Base-by-base conservation (phyloP, 2,329 filamentous ascomycete genomes). In the Phialophora chinensis region DNA sequence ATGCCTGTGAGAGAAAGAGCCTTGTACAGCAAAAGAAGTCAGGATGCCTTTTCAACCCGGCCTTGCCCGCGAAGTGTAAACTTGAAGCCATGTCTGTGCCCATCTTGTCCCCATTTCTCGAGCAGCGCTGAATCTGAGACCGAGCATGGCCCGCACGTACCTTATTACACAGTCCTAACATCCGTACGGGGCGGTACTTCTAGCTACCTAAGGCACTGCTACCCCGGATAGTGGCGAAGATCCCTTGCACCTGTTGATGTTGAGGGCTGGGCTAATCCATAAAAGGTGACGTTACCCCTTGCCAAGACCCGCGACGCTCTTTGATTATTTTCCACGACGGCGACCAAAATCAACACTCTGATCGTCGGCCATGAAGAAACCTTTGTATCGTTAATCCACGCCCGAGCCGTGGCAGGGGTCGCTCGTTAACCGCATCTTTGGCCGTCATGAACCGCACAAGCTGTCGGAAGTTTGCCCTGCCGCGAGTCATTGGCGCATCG, bases 391-490 rank as follows among this genome's bases (percentile, higher is more conserved):
- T 1, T 2, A 23, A 4, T 27, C 25, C 31, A 25, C 7, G 38
- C 38, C n/a, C 3, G 27, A 10, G n/a, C 33, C 38, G 11, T n/a
- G 27, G 56, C 42, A 29, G 29, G 20, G 17, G 27, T 50, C 44
- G 27, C 14, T 38, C 52, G 11, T 14, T 10, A n/a, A 8, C 44
- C 25, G n/a, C 35, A 8, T 23, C 23, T 20, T n/a, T 33, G 50
- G 27, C 44, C 23, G 20, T 27, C 25, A 62, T 62, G 58, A 58
- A 53, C 23, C 52, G 38, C 52, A 52, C 38, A 8, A 25, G 47
- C 31, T 47, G 50, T 14, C 58, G 25, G 49, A 56, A 42, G 58
- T 53, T 62, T 50, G 53, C 33, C n/a, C 31, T 31, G 55, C 63
- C 14, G 42, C 63, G 53, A 44, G 25, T 53, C 10, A 20, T 57